Percentiles rank a stretch among this genome's conserved stretches.
Conservation (phyloP, 805 yeast genomes). For the Metschnikowia corniflorae region DNA sequence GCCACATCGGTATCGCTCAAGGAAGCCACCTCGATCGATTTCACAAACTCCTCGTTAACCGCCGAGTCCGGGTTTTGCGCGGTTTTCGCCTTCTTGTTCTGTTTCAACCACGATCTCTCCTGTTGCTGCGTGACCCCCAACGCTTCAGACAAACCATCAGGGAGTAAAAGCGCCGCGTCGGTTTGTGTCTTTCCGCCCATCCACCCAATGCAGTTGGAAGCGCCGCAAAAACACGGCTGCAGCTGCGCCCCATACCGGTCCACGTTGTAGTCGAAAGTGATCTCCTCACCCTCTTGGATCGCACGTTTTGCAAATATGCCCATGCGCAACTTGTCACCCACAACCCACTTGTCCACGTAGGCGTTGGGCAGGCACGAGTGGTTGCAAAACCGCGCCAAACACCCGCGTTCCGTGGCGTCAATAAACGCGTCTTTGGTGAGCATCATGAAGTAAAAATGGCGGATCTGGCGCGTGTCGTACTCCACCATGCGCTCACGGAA, state of each 20-base stretch:
- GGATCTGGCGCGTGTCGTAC: slow-evolving; percentile 64
- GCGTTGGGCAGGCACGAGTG: slow-evolving; percentile 96
- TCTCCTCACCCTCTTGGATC: slow-evolving; percentile 77
- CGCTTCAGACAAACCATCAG: slow-evolving; percentile 81
- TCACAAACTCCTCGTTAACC: slow-evolving; percentile 63
- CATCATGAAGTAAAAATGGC: slow-evolving; percentile 96
- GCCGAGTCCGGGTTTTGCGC: slow-evolving; percentile 50
- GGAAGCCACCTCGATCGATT: slow-evolving; percentile 51
- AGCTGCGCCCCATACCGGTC: slow-evolving; percentile 95
- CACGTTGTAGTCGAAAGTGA: slow-evolving; percentile 89
- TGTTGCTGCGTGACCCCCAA: slow-evolving; percentile 67
- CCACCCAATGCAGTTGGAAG: slow-evolving; percentile 84
- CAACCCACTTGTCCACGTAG: slow-evolving; percentile 96
- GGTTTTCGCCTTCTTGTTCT: slow-evolving; percentile 48
- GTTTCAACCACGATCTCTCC: slow-evolving; percentile 70
- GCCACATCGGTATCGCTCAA: slow-evolving; percentile 60
- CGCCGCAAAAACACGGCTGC: slow-evolving; percentile 93
- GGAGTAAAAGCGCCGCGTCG: slow-evolving; percentile 78
- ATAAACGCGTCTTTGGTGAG: slow-evolving; percentile 87
- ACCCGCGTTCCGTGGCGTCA: slow-evolving; percentile 89
- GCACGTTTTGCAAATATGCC: slow-evolving; percentile 86
- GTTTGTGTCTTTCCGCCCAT: slow-evolving; percentile 98
- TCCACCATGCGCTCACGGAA: slow-evolving; percentile 71
- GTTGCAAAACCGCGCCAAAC: slow-evolving; percentile 86
- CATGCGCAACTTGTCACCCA: slow-evolving; percentile 84